A percentile compares a stretch with the other conserved stretches of the same genome.
These are phyloP conservation scores for Albugo candida DNA, from an alignment of 352 stramenopile genomes.

Conservation along the genomic window DNA sequence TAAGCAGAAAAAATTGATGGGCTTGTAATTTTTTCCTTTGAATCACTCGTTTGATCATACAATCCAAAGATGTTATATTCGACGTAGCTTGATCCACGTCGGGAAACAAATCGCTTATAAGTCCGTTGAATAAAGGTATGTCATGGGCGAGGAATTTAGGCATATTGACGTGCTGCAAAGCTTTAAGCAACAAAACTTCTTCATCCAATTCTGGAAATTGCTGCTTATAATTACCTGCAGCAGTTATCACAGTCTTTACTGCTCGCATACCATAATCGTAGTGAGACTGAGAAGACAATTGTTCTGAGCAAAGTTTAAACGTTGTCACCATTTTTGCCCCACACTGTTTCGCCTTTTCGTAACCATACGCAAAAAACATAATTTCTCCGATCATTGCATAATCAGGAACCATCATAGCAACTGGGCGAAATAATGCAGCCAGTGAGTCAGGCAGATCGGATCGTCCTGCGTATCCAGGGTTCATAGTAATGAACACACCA, in stretches of 20 bases:
- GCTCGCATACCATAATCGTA: conserved; percentile 95
- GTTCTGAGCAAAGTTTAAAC: conserved; percentile 90
- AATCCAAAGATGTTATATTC: conserved; percentile 75
- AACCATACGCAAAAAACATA: conserved; percentile 92
- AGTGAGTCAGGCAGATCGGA: conserved; percentile 90
- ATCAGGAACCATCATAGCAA: conserved; percentile 95
- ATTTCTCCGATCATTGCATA: conserved; percentile 93
- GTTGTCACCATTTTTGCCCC: conserved; percentile 93
- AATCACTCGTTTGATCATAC: conserved; percentile 77
- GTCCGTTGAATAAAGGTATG: conserved; percentile 86
- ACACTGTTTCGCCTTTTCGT: conserved; percentile 83
- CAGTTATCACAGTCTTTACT: conserved; percentile 90
- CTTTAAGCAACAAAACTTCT: conserved; percentile 82
- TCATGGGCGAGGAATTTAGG: conserved; percentile 92
- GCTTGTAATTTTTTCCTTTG: conserved; percentile 68
- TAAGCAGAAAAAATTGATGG: conserved; percentile 84
- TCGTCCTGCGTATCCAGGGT: conserved; percentile 87
- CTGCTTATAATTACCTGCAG: conserved; percentile 88
- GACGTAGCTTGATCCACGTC: conserved; percentile 76
- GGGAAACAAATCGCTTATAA: conserved; percentile 89
- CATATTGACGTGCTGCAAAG: conserved; percentile 88
- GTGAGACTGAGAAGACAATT: conserved; percentile 86
- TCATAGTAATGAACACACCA: conserved; percentile 93
- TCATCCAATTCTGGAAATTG: conserved; percentile 86
- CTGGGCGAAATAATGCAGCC: conserved; percentile 85